Conservation (phyloP, 805 yeast species). For the Candida ipomoeae region DNA sequence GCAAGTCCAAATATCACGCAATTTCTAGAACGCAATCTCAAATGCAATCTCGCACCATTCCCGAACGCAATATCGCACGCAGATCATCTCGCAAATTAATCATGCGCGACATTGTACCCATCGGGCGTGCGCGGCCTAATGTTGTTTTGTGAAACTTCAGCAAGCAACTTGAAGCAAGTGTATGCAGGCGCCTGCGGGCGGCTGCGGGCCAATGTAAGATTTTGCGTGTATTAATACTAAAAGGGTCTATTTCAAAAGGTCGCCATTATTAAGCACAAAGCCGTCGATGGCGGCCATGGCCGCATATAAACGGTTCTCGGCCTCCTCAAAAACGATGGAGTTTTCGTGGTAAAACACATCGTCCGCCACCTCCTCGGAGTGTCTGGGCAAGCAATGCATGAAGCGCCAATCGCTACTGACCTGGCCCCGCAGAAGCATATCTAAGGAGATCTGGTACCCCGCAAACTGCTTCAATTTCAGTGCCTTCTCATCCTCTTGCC, state of each 20-base stretch:
- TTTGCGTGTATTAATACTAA: not conserved
- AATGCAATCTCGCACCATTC: too few relatives aligned
- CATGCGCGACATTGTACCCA: too few relatives aligned
- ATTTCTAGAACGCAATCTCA: too few relatives aligned
- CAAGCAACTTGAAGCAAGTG: not conserved
- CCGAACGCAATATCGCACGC: not conserved
- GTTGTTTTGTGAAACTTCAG: not conserved
- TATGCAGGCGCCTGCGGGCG: not conserved
- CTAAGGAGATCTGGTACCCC: constrained; percentile 79
- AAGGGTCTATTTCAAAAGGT: constrained; percentile 10
- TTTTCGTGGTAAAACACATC: constrained; percentile 79
- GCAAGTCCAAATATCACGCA: too few relatives aligned
- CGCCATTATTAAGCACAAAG: constrained; percentile 61
- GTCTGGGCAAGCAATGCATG: constrained; percentile 98
- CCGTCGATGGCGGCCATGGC: constrained; percentile 93
- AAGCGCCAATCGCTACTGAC: constrained; percentile 72
- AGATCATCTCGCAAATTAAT: too few relatives aligned
- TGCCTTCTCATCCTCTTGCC: constrained; percentile 79
- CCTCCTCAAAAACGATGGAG: constrained; percentile 90
- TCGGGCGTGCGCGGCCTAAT: too few relatives aligned
- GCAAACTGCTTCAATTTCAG: constrained; percentile 73
- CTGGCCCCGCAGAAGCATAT: constrained; percentile 55
- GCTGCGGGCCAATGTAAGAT: not conserved
- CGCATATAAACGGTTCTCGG: constrained; percentile 93
- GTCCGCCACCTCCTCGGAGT: constrained; percentile 89